These are phyloP conservation scores for Holtermannia corniformis DNA, from an alignment of 768 basidiomycete species.

Conservation along the genomic window DNA sequence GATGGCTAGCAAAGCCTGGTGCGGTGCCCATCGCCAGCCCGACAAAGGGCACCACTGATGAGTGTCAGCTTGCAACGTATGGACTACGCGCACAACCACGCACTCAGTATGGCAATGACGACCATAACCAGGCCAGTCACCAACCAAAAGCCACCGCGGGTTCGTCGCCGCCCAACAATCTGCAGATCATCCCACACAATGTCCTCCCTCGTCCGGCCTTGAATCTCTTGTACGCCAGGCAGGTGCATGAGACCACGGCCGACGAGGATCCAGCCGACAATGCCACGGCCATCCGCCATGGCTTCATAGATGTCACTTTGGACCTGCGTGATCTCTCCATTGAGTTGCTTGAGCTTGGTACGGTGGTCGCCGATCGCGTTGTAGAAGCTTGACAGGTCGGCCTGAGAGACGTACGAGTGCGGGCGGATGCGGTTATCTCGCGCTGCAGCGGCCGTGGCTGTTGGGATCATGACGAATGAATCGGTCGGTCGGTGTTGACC, in stretches of 20 bases:
- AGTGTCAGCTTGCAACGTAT: too few relatives aligned
- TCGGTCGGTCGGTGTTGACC: neutral
- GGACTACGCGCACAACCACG: too few relatives aligned
- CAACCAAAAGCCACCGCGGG: conserved; percentile 50
- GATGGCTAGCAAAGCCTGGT: conserved; percentile 62
- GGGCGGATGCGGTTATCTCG: conserved; percentile 61
- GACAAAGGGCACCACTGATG: conserved; percentile 59
- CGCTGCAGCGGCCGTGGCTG: neutral
- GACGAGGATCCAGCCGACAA: conserved; percentile 67
- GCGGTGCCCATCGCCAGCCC: conserved; percentile 60
- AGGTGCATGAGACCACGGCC: conserved; percentile 59
- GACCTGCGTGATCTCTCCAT: conserved; percentile 59
- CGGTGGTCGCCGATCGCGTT: conserved; percentile 62
- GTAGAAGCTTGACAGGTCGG: conserved; percentile 58
- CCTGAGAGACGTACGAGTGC: conserved; percentile 59
- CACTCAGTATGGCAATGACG: conserved; percentile 54
- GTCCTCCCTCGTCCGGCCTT: conserved; percentile 73
- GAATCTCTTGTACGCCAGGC: conserved; percentile 58
- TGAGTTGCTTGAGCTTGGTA: conserved; percentile 60
- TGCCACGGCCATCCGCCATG: conserved; percentile 56
- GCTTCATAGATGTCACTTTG: conserved; percentile 60
- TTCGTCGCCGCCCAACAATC: conserved; percentile 50
- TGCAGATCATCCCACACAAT: conserved; percentile 64
- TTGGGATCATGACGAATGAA: neutral
- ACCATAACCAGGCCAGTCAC: conserved; percentile 49